A percentile compares a stretch with the other conserved stretches of the same genome.
These are phyloP conservation scores for Phytophthora hibernalis DNA, from an alignment of 352 stramenopile species.

Conservation along the genomic window DNA sequence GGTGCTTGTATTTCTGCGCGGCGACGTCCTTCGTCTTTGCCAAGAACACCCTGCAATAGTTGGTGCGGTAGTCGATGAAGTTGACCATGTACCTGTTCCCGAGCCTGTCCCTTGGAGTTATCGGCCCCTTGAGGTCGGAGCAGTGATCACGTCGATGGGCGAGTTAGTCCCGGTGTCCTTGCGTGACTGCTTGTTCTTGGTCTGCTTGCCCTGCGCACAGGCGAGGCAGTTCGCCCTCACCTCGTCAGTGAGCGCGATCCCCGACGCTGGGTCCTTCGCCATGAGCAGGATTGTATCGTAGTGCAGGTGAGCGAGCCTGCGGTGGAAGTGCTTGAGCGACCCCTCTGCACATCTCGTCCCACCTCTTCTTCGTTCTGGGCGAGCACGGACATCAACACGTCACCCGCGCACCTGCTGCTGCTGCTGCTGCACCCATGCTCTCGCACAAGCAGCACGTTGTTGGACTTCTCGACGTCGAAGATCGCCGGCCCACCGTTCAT, in stretches of 20 bases:
- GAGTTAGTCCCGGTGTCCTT: conserved; percentile 25
- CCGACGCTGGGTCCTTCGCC: conserved; percentile 3
- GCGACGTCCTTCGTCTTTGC: no score
- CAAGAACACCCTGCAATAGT: no score
- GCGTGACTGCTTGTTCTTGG: conserved; percentile 14
- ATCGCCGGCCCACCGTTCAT: neutral
- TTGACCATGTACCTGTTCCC: no score
- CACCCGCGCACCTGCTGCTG: neutral
- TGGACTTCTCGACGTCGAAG: conserved; percentile 8
- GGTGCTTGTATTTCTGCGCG: no score
- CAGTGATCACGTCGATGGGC: conserved; percentile 20
- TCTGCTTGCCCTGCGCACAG: conserved; percentile 29
- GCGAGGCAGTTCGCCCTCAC: conserved; percentile 10
- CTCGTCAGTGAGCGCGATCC: no score
- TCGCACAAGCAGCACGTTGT: conserved; percentile 18
- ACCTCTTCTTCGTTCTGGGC: conserved; percentile 14
- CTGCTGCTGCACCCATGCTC: neutral
- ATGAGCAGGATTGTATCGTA: conserved; percentile 22
- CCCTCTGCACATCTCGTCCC: conserved; percentile 8
- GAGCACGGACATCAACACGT: conserved; percentile 19
- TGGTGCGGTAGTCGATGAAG: no score
- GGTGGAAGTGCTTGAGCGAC: conserved; percentile 21
- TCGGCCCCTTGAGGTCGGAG: conserved; percentile 14
- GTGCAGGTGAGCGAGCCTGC: conserved; percentile 11
- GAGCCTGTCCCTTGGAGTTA: no score